Conservation (phyloP, 1,284 basidiomycete genomes). For the Marasmius sp. region DNA sequence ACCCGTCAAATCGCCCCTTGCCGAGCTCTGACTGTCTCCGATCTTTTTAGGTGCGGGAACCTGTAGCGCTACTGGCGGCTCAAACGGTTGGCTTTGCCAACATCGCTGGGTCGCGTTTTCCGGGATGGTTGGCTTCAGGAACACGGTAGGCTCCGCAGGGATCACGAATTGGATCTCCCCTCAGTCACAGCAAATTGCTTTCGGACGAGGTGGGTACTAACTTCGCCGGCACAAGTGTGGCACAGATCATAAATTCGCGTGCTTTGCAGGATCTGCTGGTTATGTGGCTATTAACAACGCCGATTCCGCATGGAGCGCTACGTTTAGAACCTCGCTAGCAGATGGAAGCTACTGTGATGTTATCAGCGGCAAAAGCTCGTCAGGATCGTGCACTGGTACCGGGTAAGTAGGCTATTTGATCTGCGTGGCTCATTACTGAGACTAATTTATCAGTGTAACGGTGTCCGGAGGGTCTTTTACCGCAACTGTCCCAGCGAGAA, state of each 20-base stretch:
- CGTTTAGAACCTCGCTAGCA: slow-evolving; percentile 42
- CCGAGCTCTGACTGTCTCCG: not conserved
- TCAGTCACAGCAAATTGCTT: slow-evolving; percentile 57
- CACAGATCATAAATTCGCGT: not conserved
- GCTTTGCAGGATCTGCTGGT: slow-evolving; percentile 43
- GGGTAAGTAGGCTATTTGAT: slow-evolving; percentile 35
- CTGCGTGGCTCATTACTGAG: not conserved
- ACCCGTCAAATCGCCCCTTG: not conserved
- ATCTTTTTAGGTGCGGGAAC: slow-evolving; percentile 42
- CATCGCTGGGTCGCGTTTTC: slow-evolving; percentile 59
- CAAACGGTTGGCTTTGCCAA: slow-evolving; percentile 62
- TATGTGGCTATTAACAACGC: slow-evolving; percentile 56
- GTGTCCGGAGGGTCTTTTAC: slow-evolving; percentile 54
- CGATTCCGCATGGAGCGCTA: slow-evolving; percentile 39
- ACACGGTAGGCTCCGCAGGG: slow-evolving; percentile 50
- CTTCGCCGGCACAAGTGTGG: not conserved
- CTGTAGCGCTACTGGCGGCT: slow-evolving; percentile 51
- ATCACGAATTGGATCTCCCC: slow-evolving; percentile 59
- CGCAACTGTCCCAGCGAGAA: slow-evolving; percentile 50
- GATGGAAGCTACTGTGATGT: slow-evolving; percentile 52
- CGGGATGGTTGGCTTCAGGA: slow-evolving; percentile 66
- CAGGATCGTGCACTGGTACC: slow-evolving; percentile 39
- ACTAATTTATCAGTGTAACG: slow-evolving; percentile 36
- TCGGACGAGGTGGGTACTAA: slow-evolving; percentile 47
- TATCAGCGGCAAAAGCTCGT: slow-evolving; percentile 32